phyloP scores from a whole-genome alignment of 495 filamentous ascomycete species.

The Penicillium verhagenii region DNA sequence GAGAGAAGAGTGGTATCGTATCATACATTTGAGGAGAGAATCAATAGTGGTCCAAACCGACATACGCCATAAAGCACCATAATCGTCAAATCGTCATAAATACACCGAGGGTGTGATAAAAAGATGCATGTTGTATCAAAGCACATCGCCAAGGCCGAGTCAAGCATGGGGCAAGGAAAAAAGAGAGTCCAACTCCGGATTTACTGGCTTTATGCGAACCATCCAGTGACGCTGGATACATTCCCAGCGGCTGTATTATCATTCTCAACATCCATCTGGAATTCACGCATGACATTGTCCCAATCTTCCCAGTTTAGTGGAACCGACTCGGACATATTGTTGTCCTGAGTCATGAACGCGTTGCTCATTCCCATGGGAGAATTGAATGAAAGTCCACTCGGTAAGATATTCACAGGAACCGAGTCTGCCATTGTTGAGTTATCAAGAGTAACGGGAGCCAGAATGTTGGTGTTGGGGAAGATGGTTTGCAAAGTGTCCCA shows the following conservation, averaged over 20 bases:
- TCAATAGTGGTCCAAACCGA: neutral
- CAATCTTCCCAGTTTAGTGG: constrained; percentile 44
- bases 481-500: constrained; percentile 28
- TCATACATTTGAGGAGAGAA: neutral
- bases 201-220: constrained; percentile 24
- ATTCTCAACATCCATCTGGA: constrained; percentile 43
- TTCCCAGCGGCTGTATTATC: constrained; percentile 18
- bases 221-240: constrained; percentile 32
- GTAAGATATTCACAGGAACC: constrained; percentile 2
- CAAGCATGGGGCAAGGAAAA: neutral
- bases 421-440: constrained; percentile 10
- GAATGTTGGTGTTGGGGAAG: constrained; percentile 32
- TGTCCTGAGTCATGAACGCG: constrained; percentile 14
- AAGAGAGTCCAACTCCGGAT: neutral
- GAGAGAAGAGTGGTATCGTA: neutral
- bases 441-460: constrained; percentile 18
- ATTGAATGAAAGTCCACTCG: constrained; percentile 10
- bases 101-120: neutral
- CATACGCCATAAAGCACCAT: neutral
- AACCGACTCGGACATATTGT: constrained; percentile 1
- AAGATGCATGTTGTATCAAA: neutral
- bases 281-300: constrained; percentile 52
- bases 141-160: neutral
- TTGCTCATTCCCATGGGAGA: neutral
- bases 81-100: constrained; percentile 5